Conservation (phyloP, 2,329 filamentous ascomycete genomes). For the Aureobasidium sp. region DNA sequence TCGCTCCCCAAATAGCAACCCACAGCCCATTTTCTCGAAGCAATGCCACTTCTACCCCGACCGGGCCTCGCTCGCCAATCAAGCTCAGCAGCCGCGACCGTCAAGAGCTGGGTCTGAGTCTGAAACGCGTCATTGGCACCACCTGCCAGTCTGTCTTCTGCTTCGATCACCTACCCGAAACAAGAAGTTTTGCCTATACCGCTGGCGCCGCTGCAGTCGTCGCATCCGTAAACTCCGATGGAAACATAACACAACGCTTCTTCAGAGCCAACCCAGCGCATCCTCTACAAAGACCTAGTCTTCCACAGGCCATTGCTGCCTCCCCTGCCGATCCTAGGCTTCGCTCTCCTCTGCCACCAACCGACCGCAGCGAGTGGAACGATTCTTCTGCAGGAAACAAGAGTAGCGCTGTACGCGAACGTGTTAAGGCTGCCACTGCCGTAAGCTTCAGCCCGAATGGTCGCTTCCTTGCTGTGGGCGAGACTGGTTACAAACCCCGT, state of each 20-base stretch:
- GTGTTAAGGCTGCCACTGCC: conserved; percentile 90
- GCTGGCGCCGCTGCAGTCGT: conserved; percentile 92
- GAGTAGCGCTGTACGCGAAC: conserved; percentile 81
- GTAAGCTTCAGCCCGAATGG: conserved; percentile 83
- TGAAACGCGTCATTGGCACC: conserved; percentile 71
- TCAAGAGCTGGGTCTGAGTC: conserved; percentile 16
- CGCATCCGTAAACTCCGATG: conserved; percentile 65
- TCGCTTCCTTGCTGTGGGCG: conserved; percentile 81
- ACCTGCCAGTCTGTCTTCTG: conserved; percentile 78
- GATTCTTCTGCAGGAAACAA: conserved; percentile 56
- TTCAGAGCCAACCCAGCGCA: conserved; percentile 58
- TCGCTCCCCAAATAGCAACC: background rate
- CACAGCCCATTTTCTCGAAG: background rate
- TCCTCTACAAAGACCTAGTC: background rate
- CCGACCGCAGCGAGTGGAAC: conserved; percentile 36
- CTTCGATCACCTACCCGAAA: conserved; percentile 72
- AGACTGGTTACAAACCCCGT: conserved; percentile 87
- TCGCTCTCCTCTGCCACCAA: background rate
- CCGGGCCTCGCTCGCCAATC: conserved; percentile 8
- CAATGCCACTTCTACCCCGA: background rate
- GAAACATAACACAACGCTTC: conserved; percentile 68
- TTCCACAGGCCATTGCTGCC: background rate
- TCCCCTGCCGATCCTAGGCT: conserved; percentile 1
- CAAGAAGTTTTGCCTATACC: conserved; percentile 72
- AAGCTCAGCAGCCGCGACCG: background rate